Evolutionary conservation across 2,329 filamentous ascomycete genomes (phyloP).

Genomic region (Trichoderma sp.): DNA sequence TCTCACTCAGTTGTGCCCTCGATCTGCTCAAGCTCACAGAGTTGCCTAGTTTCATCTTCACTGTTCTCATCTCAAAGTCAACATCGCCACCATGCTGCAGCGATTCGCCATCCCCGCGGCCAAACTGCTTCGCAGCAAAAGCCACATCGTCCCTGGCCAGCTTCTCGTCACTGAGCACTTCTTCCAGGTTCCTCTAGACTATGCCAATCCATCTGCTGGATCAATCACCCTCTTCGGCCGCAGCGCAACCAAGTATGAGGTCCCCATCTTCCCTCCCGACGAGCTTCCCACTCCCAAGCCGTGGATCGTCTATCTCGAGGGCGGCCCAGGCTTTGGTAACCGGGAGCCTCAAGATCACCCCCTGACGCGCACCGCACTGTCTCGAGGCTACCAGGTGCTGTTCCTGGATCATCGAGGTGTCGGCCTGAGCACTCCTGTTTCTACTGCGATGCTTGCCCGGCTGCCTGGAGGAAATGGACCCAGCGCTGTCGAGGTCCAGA

Average conservation of each 20-base stretch:
- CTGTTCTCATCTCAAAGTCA: background rate
- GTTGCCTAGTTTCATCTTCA: background rate
- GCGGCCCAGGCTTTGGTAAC: constrained; percentile 81
- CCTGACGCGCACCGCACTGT: constrained; percentile 70
- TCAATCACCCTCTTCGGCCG: constrained; percentile 77
- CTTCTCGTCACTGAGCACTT: constrained; percentile 78
- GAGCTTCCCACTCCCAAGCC: constrained; percentile 47
- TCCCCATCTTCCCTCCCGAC: constrained; percentile 54
- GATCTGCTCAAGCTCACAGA: background rate
- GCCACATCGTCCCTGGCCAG: constrained; percentile 58
- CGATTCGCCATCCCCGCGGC: constrained; percentile 38
- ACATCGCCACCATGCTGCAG: constrained; percentile 20
- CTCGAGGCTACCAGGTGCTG: constrained; percentile 81
- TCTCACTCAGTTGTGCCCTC: background rate
- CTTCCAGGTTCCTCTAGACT: constrained; percentile 84
- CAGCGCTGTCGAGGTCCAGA: constrained; percentile 59
- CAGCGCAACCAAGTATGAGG: constrained; percentile 67
- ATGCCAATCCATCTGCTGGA: constrained; percentile 60
- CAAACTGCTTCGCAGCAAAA: constrained; percentile 44
- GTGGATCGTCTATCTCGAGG: constrained; percentile 75
- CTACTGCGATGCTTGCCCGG: constrained; percentile 65
- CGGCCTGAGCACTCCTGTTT: constrained; percentile 79
- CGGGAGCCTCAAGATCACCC: constrained; percentile 71
- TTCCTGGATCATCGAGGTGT: constrained; percentile 91
- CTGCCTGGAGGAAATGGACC: constrained; percentile 52